Evolutionary conservation across 106 monocot genomes (phyloP), one percentile per base, ranked within the genome.

Genomic region (Iris macrosiphon): DNA sequence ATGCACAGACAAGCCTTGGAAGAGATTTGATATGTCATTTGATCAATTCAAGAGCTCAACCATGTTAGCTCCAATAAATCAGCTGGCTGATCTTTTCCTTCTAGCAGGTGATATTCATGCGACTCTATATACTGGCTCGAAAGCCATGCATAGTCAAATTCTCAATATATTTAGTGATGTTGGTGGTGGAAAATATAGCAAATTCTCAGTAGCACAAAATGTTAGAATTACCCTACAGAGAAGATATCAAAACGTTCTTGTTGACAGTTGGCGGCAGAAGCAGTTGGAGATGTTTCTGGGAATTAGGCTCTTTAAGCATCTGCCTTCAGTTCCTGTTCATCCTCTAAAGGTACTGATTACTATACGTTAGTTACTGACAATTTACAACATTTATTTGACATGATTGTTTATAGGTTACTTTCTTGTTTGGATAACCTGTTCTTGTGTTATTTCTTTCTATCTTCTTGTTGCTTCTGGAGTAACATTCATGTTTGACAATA

Each of bases 61-160:
- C 22, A 49, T 68, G 45, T 71, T 87, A 64, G 45, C 45, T 72
- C 80, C 98, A 41, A 49, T 99, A 59, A 84, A 72, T 73, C 80
- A 87, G 50, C 66, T 99, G 44, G 74, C 98, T 55, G 91, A 99
- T 62, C 75, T 99, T 61, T 99, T 99, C 53, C 68, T 99, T 23
- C 60, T 92, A 71, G 98, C 98, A 31, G 98, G 98, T 49, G 98
- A 99, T 59, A 99, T 99, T 21, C 98, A 99, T 80, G 98, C 98
- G 26, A 99, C 91, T 49, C 61, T 99, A 9, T 99, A 99, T 67
- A 99, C 98, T 54, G 98, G 98, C 31, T 99, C 98, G 16, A 91
- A 87, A 77, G 98, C 98, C 33, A 99, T 99, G 98, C 98, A 99
- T 56, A 99, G 98, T 70, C 85, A 91, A 44, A 99, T 99, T 40